Evolutionary conservation across 2,329 filamentous ascomycete genomes (phyloP), one percentile per base, ranked within the genome.

Genomic region (Penicillium sp.): DNA sequence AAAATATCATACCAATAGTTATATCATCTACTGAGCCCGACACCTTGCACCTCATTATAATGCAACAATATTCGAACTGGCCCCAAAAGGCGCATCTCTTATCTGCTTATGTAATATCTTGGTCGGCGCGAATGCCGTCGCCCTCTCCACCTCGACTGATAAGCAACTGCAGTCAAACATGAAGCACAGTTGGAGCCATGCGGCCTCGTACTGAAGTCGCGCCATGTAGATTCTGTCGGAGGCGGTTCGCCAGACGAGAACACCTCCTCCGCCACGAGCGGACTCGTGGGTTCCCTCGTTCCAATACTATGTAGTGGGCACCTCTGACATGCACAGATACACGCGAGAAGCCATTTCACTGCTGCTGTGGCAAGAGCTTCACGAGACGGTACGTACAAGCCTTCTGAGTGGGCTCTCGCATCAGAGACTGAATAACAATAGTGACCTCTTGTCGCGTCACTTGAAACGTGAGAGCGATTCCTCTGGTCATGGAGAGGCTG

Each of bases 261-360:
- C 52, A 54, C 38, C 52, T 54, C 11, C 43, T 54, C 28, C 52
- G 52, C 43, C 52, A 54, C 45, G 52, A 54, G 43, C 52, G 52
- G 42, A 54, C 52, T 40, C 52, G 52, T 54, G 43, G 28, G 52
- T 54, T 54, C 52, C 20, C 43, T n/a, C n/a, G 43, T 35, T 54
- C 52, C 42, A 26, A 6, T 54, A 14, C 43, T 47, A 20, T 30
- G 18, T 5, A 21, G 28, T 35, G 43, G 20, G 21, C 30, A 47
- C 30, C 6, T 40, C 43, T 54, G 52, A 54, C 52, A 54, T 47
- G 30, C 23, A 47, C 45, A 54, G 52, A 54, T 54, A 54, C 52
- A n/a, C 52, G 43, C 30, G 52, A 54, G 45, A 54, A 54, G 52
- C 52, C 52, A 54, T 54, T 54, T 47, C 52, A 47, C 52, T 54